Evolutionary conservation across 1,284 basidiomycete species (phyloP).

Genomic region (Pseudozyma sp.): DNA sequence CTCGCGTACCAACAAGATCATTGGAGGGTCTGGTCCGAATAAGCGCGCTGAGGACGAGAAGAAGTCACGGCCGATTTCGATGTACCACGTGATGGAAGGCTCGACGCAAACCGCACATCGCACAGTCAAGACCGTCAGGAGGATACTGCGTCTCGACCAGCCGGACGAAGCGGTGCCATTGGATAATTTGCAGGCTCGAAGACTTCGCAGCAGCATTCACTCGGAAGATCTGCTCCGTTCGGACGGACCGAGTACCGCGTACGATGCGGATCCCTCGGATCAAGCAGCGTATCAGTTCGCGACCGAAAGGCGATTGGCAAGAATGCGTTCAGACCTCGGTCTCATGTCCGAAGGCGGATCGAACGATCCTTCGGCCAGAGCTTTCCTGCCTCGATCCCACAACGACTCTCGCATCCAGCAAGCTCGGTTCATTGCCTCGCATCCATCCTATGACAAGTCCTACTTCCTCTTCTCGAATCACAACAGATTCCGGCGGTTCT

Average conservation of each 20-base stretch:
- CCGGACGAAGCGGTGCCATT: conserved; percentile 76
- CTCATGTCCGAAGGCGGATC: conserved; percentile 34
- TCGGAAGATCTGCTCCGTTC: conserved; percentile 43
- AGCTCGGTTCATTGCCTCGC: conserved; percentile 86
- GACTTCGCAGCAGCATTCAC: conserved; percentile 53
- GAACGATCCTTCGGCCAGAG: conserved; percentile 41
- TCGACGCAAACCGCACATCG: conserved; percentile 41
- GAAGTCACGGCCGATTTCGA: conserved; percentile 24
- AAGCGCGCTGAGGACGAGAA: conserved; percentile 31
- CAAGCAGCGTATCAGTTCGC: conserved; percentile 70
- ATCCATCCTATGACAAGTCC: conserved; percentile 90
- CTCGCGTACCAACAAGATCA: conserved; percentile 42
- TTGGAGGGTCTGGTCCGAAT: conserved; percentile 34
- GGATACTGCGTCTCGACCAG: conserved; percentile 72
- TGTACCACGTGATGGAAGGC: conserved; percentile 32
- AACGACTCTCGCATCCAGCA: conserved; percentile 83
- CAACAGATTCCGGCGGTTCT: conserved; percentile 79
- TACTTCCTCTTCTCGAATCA: conserved; percentile 90
- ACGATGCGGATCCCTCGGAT: conserved; percentile 47
- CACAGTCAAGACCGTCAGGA: conserved; percentile 46
- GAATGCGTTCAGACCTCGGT: conserved; percentile 66
- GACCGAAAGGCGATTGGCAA: conserved; percentile 76
- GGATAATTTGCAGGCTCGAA: conserved; percentile 65
- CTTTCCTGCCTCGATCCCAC: conserved; percentile 67
- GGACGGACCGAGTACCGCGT: conserved; percentile 8